These are phyloP conservation scores for Neonectria coccinea DNA, from an alignment of 2,329 filamentous ascomycete genomes.

Conservation along the genomic window DNA sequence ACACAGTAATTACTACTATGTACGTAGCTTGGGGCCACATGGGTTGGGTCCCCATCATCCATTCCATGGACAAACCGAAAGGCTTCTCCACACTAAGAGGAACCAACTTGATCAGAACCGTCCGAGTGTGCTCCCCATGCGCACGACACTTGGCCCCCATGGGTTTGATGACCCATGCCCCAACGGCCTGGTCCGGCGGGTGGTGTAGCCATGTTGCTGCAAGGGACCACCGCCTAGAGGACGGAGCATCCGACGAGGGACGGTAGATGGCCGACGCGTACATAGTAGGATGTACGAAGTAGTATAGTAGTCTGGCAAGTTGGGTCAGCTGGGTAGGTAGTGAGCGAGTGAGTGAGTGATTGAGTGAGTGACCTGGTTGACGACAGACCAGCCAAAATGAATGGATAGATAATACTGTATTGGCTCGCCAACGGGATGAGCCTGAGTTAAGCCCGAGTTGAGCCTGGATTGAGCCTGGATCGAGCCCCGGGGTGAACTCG, in stretches of 20 bases:
- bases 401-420: conserved; percentile 13
- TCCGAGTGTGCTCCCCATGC: conserved; percentile 24
- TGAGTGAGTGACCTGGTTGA: background rate
- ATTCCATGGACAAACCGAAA: conserved; percentile 22
- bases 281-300: background rate
- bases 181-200: conserved; percentile 27
- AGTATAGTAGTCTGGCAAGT: background rate
- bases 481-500: background rate
- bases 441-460: conserved; percentile 4
- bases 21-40: conserved; percentile 19
- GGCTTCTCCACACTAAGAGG: conserved; percentile 25
- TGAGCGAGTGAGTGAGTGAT: too few relatives aligned
- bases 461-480: conserved; percentile 3
- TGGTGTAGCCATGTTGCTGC: conserved; percentile 22
- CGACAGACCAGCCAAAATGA: conserved; percentile 6
- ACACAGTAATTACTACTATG: background rate
- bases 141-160: conserved; percentile 29
- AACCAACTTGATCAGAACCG: conserved; percentile 25
- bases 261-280: conserved; percentile 12
- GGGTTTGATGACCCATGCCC: conserved; percentile 24
- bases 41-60: conserved; percentile 19
- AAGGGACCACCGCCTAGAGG: conserved; percentile 17
- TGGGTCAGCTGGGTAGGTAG: too few relatives aligned
- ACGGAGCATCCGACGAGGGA: conserved; percentile 12
- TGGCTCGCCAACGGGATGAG: conserved; percentile 17